Percentiles rank a stretch among this genome's conserved stretches.
Conservation (phyloP, 1,139 yeast genomes). For the Geotrichum europaeum region DNA sequence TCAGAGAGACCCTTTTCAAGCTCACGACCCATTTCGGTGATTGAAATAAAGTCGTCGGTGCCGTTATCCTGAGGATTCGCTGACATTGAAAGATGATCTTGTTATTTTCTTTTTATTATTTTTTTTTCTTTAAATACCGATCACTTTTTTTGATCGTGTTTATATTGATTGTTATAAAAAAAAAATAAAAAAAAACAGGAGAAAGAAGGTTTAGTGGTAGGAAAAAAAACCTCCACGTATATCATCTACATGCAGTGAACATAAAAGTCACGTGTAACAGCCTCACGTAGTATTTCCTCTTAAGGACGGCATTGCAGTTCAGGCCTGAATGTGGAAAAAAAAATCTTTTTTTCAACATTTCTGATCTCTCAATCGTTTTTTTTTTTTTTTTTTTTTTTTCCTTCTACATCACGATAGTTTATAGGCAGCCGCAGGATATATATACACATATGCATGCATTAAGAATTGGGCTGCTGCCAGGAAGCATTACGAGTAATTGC, state of each 20-base stretch:
- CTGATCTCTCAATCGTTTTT: too few relatives aligned
- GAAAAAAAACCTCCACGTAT: background rate
- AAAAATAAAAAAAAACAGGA: background rate
- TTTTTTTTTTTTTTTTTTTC: too few relatives aligned
- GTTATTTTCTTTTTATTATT: background rate
- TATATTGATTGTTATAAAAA: background rate
- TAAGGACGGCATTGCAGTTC: background rate
- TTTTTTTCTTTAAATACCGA: background rate
- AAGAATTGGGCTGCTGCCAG: background rate
- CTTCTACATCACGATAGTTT: background rate
- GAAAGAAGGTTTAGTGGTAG: background rate
- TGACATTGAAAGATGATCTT: background rate
- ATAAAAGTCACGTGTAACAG: too few relatives aligned
- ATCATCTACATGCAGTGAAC: too few relatives aligned
- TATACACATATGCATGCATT: background rate
- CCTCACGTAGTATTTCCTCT: too few relatives aligned
- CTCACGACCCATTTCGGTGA: conserved; percentile 15
- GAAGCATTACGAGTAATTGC: background rate
- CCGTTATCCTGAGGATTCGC: background rate
- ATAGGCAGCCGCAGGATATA: background rate
- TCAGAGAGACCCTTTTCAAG: conserved; percentile 12
- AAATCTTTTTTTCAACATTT: background rate
- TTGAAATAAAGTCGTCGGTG: conserved; percentile 13
- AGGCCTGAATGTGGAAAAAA: background rate
- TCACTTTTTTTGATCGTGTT: too few relatives aligned